phyloP scores from a whole-genome alignment of 768 basidiomycete species.

The Clavaria fumosa region DNA sequence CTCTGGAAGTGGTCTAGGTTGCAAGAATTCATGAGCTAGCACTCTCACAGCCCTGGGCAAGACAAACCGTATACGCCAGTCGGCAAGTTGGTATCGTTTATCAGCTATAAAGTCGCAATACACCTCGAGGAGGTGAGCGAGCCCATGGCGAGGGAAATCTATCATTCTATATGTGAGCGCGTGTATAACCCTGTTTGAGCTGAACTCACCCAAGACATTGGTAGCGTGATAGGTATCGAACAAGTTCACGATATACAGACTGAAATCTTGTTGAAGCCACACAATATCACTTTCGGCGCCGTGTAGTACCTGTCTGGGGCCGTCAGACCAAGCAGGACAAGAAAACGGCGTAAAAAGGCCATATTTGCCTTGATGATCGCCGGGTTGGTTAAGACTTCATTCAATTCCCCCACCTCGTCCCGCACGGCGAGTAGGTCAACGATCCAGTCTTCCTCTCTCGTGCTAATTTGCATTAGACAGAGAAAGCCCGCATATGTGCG shows the following conservation, averaged over 20 bases:
- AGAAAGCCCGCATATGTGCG: constrained; percentile 77
- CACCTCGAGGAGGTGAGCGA: constrained; percentile 72
- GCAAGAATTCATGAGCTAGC: constrained; percentile 9
- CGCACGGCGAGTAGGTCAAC: constrained; percentile 69
- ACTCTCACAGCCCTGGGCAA: too few species aligned
- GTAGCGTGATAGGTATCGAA: constrained; percentile 97
- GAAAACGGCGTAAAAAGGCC: constrained; percentile 2
- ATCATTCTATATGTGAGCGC: too few species aligned
- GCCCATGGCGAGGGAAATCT: constrained; percentile 76
- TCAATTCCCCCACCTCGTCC: constrained; percentile 56
- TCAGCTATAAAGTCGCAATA: constrained; percentile 86
- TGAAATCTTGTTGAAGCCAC: constrained; percentile 95
- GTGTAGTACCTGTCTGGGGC: constrained; percentile 58
- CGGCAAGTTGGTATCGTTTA: constrained; percentile 92
- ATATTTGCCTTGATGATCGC: constrained; percentile 70
- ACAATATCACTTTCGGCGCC: constrained; percentile 89
- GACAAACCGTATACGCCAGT: constrained; percentile 90
- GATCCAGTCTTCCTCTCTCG: constrained; percentile 71
- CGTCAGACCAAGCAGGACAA: neutral
- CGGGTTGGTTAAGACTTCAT: constrained; percentile 78
- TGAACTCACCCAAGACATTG: constrained; percentile 52
- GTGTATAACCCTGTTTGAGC: too few species aligned
- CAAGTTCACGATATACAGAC: constrained; percentile 84
- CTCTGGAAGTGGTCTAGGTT: constrained; percentile 51
- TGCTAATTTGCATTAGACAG: constrained; percentile 88